Conservation (phyloP, 2,329 filamentous ascomycete species). For the Pseudocercospora eumusae region DNA sequence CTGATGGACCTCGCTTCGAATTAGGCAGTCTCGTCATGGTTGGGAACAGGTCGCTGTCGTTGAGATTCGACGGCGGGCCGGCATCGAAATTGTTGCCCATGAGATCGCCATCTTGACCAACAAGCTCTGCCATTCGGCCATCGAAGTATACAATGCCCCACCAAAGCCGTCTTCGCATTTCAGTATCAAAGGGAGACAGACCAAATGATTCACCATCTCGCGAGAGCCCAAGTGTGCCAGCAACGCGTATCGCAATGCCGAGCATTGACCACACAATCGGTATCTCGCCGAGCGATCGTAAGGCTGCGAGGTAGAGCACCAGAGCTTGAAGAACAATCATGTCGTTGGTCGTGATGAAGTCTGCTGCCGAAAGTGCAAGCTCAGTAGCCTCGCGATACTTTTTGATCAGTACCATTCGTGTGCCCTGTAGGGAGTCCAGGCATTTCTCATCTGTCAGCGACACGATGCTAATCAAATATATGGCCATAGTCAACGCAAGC, state of each 20-base stretch:
- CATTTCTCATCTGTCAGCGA: constrained; percentile 39
- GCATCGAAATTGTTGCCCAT: constrained; percentile 33
- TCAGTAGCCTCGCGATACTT: constrained; percentile 33
- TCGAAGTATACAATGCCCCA: constrained; percentile 63
- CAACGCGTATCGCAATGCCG: constrained; percentile 46
- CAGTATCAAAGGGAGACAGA: constrained; percentile 40
- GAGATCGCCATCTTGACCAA: constrained; percentile 33
- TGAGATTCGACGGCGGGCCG: constrained; percentile 51
- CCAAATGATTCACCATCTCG: constrained; percentile 33
- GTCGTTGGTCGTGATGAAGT: constrained; percentile 36
- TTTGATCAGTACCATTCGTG: constrained; percentile 25
- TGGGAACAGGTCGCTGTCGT: constrained; percentile 54
- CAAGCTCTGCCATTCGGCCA: constrained; percentile 66
- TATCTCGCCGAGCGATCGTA: constrained; percentile 31
- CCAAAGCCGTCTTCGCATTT: constrained; percentile 41
- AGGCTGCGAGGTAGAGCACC: constrained; percentile 34
- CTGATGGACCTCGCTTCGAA: constrained; percentile 33
- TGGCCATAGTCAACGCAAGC: constrained; percentile 40
- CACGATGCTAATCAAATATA: constrained; percentile 39
- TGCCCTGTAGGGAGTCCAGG: constrained; percentile 27
- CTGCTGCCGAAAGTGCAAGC: constrained; percentile 31
- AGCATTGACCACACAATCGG: constrained; percentile 32
- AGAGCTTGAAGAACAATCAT: constrained; percentile 37
- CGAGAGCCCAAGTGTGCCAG: constrained; percentile 46
- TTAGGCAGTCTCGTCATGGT: constrained; percentile 43